Evolutionary conservation across 2,329 filamentous ascomycete species (phyloP).

Genomic region (Arachnomyces sp.): DNA sequence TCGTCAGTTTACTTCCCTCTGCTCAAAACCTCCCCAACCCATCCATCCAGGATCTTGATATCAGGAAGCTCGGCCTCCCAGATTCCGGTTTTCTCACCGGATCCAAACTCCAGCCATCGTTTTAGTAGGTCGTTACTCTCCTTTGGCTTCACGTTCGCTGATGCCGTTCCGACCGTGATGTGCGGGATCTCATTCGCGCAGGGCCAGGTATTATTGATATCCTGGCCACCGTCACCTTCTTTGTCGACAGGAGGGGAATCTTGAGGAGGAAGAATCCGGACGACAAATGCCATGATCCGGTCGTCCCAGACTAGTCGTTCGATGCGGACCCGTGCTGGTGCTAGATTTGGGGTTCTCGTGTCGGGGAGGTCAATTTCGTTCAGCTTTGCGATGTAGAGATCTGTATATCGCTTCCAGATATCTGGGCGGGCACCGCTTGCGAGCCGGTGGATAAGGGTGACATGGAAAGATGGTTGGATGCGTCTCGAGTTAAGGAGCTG

Average conservation of each 20-base stretch:
- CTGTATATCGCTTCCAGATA: constrained; percentile 66
- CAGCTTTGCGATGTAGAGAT: constrained; percentile 43
- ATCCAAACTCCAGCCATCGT: constrained; percentile 61
- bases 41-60: constrained; percentile 49
- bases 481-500: constrained; percentile 66
- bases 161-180: constrained; percentile 79
- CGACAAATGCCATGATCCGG: constrained; percentile 85
- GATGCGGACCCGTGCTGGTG: constrained; percentile 43
- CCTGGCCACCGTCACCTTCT: constrained; percentile 25
- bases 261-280: constrained; percentile 50
- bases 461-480: constrained; percentile 80
- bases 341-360: constrained; percentile 25
- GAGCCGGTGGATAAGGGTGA: constrained; percentile 83
- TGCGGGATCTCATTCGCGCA: constrained; percentile 76
- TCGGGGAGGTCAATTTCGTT: constrained; percentile 16
- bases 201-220: constrained; percentile 45
- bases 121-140: constrained; percentile 84
- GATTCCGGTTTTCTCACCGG: constrained; percentile 45
- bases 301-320: constrained; percentile 72
- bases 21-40: constrained; percentile 44
- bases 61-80: constrained; percentile 48
- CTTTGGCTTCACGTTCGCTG: constrained; percentile 71
- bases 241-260: constrained; percentile 18
- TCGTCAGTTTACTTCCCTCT: constrained; percentile 1
- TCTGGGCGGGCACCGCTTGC: constrained; percentile 53